Conservation (phyloP, 352 stramenopile species). For the Globisporangium perplexum region DNA sequence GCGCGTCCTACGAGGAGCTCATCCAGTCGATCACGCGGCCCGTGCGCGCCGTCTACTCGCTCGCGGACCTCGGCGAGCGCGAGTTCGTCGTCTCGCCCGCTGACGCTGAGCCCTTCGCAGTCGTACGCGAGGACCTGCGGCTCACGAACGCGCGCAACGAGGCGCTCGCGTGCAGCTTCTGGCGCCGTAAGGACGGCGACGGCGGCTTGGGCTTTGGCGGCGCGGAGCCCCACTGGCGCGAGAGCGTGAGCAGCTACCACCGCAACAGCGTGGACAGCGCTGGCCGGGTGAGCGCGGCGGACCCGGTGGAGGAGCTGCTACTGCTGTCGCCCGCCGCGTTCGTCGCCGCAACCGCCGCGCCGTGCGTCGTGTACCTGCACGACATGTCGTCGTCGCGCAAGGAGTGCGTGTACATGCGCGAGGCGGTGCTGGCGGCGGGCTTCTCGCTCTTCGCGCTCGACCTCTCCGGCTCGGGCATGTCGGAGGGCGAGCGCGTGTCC, state of each 20-base stretch:
- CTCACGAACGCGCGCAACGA: conserved; percentile 46
- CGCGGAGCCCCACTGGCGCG: conserved; percentile 1
- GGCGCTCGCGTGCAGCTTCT: conserved; percentile 68
- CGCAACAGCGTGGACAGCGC: conserved; percentile 15
- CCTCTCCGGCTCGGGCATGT: conserved; percentile 62
- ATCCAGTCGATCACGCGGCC: conserved; percentile 65
- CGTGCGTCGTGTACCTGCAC: conserved; percentile 75
- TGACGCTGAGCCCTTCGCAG: conserved; percentile 5
- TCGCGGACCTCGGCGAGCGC: conserved; percentile 40
- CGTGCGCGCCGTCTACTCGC: conserved; percentile 50
- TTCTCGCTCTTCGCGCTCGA: conserved; percentile 77
- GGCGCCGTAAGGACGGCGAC: conserved; percentile 19
- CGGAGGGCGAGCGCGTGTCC: conserved; percentile 53
- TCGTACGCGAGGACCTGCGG: conserved; percentile 51
- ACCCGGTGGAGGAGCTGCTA: conserved; percentile 3
- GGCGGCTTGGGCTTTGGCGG: not conserved
- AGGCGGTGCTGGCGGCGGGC: conserved; percentile 39
- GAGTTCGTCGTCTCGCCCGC: conserved; percentile 12
- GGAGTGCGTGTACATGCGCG: conserved; percentile 65
- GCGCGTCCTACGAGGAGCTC: conserved; percentile 64
- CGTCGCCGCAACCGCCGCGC: conserved; percentile 11
- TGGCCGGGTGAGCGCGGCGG: not conserved
- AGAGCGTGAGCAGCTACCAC: conserved; percentile 20
- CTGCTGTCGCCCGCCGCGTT: conserved; percentile 6
- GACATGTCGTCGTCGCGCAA: conserved; percentile 74